Conservation (phyloP, 2,329 filamentous ascomycete genomes). For the Paracamarosporium sp. region DNA sequence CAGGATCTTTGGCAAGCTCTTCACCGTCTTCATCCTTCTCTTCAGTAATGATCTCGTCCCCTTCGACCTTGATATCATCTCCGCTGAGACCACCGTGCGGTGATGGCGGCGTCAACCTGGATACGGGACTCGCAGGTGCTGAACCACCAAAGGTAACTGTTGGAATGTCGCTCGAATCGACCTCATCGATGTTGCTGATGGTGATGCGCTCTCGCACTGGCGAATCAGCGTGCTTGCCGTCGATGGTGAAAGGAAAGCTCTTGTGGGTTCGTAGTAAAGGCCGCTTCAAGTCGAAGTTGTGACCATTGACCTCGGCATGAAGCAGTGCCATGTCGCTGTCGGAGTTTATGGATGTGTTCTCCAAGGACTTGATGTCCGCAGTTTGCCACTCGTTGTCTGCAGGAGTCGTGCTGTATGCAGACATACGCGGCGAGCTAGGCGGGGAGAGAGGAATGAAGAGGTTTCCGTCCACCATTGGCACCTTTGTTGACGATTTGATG, state of each 20-base stretch:
- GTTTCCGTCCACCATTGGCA: constrained; percentile 54
- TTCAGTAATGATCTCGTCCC: constrained; percentile 47
- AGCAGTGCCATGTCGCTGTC: constrained; percentile 49
- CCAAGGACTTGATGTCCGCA: constrained; percentile 44
- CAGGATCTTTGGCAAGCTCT: constrained; percentile 36
- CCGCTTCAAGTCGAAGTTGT: constrained; percentile 45
- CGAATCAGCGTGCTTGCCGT: constrained; percentile 39
- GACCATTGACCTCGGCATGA: constrained; percentile 43
- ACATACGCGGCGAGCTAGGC: constrained; percentile 59
- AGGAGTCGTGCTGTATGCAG: constrained; percentile 52
- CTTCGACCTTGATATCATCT: constrained; percentile 48
- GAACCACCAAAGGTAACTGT: constrained; percentile 50
- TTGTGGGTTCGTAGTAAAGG: constrained; percentile 52
- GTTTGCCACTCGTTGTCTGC: constrained; percentile 54
- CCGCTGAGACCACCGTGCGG: constrained; percentile 43
- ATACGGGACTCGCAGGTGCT: constrained; percentile 54
- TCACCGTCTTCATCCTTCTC: constrained; percentile 46
- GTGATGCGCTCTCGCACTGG: constrained; percentile 38
- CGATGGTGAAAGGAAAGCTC: constrained; percentile 52
- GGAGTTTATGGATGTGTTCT: constrained; percentile 40
- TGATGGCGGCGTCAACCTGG: constrained; percentile 54
- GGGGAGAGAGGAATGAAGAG: constrained; percentile 57
- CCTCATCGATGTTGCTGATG: constrained; percentile 42
- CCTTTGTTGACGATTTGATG: constrained; percentile 31
- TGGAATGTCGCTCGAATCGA: constrained; percentile 42